Evolutionary conservation across 2,329 filamentous ascomycete genomes (phyloP), one percentile per base, ranked within the genome.

Genomic region (Trichoderma sp.): DNA sequence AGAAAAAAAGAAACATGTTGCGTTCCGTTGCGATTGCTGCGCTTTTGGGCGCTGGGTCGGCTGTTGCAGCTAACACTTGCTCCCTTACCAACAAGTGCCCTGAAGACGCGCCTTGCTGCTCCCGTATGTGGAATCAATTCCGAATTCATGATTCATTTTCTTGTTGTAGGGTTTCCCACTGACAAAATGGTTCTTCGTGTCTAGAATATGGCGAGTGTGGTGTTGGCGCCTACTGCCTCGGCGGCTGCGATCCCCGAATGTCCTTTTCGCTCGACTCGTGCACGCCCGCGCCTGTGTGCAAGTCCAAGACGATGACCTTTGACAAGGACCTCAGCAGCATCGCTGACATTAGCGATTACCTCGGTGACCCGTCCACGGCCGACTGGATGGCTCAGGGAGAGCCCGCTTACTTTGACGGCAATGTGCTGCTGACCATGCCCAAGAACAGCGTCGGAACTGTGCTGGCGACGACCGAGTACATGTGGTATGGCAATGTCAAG

Each of bases 401-500:
- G 80, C 92, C 95, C 16, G 87, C 94, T 59, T 81, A 87, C 38
- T 92, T 92, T 85, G 86, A 94, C 75, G 90, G 92, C 82, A 91
- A 91, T 77, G 87, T 97, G 3, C 87, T 98, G 69, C 87, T 99
- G 81, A 98, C 96, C 79, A 98, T 99, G 96, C 91, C 94, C 59
- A 90, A 93, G 78, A 89, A 93, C 80, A 95, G 93, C 41, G 93
- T 94, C 56, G 97, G 97, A 74, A 98, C 97, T 11, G 91, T 99
- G 63, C 86, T 99, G 74, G 93, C 95, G 78, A 89, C 90, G 8
- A 96, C 95, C 75, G 89, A 91, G 79, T 98, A 98, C 85, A 92
- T 99, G 85, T 98, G 97, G 97, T 99, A 98, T 84, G 97, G 97
- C 82, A 98, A 94, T 84, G 92, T 98, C 81, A 93, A 93, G 83